Conservation (phyloP, 139 green algal species). For the Deuterostichococcus epilithicus region DNA sequence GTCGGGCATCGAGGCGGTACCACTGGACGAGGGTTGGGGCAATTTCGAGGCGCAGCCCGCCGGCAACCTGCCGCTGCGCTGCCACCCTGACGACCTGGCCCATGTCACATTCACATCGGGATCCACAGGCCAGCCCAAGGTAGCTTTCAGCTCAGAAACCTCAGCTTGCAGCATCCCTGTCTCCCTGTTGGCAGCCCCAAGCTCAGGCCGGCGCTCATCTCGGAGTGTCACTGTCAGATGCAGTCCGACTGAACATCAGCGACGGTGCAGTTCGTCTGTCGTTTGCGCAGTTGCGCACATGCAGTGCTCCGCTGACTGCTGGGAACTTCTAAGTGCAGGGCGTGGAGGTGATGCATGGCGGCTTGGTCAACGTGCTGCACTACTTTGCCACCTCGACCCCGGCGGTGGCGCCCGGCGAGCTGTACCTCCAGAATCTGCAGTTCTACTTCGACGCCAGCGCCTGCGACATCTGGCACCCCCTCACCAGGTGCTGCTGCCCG, state of each 20-base stretch:
- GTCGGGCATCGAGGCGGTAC: background rate
- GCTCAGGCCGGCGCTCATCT: constrained; percentile 26
- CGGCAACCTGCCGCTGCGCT: background rate
- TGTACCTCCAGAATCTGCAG: constrained; percentile 28
- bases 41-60: background rate
- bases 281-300: no score
- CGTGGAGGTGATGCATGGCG: background rate
- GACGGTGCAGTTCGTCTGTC: no score
- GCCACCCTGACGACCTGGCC: constrained; percentile 19
- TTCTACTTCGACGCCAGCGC: background rate
- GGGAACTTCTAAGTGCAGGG: background rate
- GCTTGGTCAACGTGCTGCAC: background rate
- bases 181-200: constrained; percentile 21
- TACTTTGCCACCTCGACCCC: background rate
- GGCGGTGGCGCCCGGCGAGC: constrained; percentile 12
- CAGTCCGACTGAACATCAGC: no score
- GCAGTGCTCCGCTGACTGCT: background rate
- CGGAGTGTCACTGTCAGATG: no score
- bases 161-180: constrained; percentile 34
- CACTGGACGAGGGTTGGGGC: constrained; percentile 5
- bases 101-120: constrained; percentile 65
- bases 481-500: background rate
- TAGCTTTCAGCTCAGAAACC: no score
- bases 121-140: constrained; percentile 57
- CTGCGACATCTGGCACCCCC: background rate